phyloP scores from a whole-genome alignment of 257 asterid species.

The Perilla frutescens region DNA sequence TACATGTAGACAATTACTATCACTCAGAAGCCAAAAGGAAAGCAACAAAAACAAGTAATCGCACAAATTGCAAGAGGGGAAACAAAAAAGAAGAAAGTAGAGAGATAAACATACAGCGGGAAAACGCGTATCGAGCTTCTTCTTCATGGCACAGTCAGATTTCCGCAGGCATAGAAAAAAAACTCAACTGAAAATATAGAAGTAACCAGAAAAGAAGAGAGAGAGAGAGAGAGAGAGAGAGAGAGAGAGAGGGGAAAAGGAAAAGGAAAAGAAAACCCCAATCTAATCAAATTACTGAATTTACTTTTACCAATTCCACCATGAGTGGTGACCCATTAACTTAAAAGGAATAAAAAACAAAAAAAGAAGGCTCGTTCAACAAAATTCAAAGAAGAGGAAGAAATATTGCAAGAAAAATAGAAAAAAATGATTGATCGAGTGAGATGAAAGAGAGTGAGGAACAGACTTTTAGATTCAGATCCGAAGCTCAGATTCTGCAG shows the following conservation, averaged over 20 bases:
- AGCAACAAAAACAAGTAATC: neutral
- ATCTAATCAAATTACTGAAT: constrained; percentile 30
- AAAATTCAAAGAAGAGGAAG: neutral
- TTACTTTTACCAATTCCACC: constrained; percentile 20
- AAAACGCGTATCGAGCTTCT: constrained; percentile 74
- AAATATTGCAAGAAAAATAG: neutral
- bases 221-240: neutral
- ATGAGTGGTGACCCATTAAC: constrained; percentile 30
- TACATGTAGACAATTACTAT: neutral
- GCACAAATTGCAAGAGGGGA: constrained; percentile 6
- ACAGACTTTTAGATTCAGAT: constrained; percentile 41
- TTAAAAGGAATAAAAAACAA: neutral
- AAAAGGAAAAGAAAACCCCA: constrained; percentile 2
- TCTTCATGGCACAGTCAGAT: constrained; percentile 60
- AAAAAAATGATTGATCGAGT: constrained; percentile 24
- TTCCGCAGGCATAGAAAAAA: constrained; percentile 31
- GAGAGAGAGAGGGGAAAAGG: neutral
- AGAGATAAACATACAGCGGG: constrained; percentile 57
- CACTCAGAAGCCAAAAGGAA: neutral
- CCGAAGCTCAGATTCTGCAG: constrained; percentile 39
- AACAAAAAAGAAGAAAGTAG: neutral
- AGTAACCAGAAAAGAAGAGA: neutral
- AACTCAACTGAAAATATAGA: constrained; percentile 25
- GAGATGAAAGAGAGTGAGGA: constrained; percentile 18
- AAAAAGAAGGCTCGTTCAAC: neutral